phyloP scores from a whole-genome alignment of 2,329 filamentous ascomycete species.

The Ceratocystis colombiana region DNA sequence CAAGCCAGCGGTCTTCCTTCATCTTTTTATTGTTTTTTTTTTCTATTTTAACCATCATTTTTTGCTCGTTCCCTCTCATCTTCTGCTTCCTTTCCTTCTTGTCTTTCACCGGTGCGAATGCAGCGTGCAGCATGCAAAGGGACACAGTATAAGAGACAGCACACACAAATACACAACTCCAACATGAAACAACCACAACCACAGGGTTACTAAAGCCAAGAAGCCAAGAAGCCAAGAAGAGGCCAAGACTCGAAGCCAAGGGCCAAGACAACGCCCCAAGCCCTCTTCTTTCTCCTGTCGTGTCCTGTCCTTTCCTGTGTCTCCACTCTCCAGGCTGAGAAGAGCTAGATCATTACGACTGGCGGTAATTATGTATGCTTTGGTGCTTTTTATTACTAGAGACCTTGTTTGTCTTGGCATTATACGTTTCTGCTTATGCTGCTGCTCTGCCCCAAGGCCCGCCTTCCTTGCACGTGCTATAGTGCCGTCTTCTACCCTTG shows the following conservation, averaged over 20 bases:
- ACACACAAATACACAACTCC: not conserved
- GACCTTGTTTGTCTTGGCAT: conserved; percentile 9
- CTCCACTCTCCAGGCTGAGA: not conserved
- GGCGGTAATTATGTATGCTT: not conserved
- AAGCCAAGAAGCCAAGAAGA: conserved; percentile 12
- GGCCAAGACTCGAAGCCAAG: conserved; percentile 9
- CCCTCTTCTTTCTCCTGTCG: not conserved
- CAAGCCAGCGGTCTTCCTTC: too few species aligned
- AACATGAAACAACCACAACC: not conserved
- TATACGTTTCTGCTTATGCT: not conserved
- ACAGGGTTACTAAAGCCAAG: conserved; percentile 3
- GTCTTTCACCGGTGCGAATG: not conserved
- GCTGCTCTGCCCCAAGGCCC: too few species aligned
- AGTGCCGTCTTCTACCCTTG: too few species aligned
- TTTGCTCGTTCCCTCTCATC: not conserved
- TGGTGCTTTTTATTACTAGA: not conserved
- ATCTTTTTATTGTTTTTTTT: too few species aligned
- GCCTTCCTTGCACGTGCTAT: too few species aligned
- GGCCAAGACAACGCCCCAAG: conserved; percentile 8
- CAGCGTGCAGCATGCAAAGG: not conserved
- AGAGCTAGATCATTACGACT: not conserved
- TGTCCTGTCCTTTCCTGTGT: too few species aligned
- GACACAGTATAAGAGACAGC: not conserved
- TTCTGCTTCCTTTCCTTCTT: not conserved
- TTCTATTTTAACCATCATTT: too few species aligned